These are phyloP conservation scores for Yarrowia alimentaria DNA, from an alignment of 805 yeast species.

Conservation along the genomic window DNA sequence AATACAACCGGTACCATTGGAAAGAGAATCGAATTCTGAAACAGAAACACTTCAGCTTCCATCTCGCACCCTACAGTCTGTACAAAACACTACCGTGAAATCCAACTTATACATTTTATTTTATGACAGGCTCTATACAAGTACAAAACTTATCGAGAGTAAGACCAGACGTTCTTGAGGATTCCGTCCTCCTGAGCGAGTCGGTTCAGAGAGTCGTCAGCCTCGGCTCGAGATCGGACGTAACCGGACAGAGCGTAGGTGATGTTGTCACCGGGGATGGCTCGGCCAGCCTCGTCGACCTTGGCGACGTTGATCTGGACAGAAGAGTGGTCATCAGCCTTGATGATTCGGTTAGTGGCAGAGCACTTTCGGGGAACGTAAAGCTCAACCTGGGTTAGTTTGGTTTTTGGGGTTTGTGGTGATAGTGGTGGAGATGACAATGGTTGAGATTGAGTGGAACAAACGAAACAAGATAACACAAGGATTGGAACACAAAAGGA, in stretches of 20 bases:
- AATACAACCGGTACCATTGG: too few species aligned
- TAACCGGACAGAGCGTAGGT: constrained; percentile 96
- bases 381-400: constrained; percentile 81
- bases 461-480: constrained; percentile 5
- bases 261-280: constrained; percentile 84
- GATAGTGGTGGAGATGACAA: constrained; percentile 31
- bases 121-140: too few species aligned
- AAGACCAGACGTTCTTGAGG: constrained; percentile 65
- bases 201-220: constrained; percentile 99
- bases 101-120: constrained; percentile 25
- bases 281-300: constrained; percentile 95
- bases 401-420: neutral
- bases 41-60: too few species aligned
- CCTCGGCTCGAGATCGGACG: constrained; percentile 99
- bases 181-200: constrained; percentile 98
- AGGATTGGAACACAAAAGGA: too few species aligned
- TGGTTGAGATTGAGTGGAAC: neutral
- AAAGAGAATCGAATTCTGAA: too few species aligned
- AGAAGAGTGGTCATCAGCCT: constrained; percentile 99
- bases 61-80: too few species aligned
- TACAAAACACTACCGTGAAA: too few species aligned
- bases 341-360: constrained; percentile 99
- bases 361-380: constrained; percentile 99
- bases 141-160: constrained; percentile 40
- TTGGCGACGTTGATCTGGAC: constrained; percentile 98